Conservation (phyloP, 768 basidiomycete species). For the Lenzites betulinus region DNA sequence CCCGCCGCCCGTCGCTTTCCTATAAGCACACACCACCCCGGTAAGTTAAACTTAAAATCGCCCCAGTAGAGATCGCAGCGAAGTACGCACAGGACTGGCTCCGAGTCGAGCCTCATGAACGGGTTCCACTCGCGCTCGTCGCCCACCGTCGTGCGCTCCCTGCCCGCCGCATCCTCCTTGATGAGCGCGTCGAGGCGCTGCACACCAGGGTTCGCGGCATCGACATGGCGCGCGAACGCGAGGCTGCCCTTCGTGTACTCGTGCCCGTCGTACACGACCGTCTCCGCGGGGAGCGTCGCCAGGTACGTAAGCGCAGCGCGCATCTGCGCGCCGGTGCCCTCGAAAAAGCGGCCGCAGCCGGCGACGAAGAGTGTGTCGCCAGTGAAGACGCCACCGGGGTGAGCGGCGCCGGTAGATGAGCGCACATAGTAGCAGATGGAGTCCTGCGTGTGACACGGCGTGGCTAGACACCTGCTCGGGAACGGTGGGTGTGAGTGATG, state of each 20-base stretch:
- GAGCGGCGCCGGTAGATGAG: slow-evolving; percentile 39
- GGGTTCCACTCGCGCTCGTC: slow-evolving; percentile 97
- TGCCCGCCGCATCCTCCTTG: slow-evolving; percentile 60
- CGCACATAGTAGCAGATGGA: slow-evolving; percentile 90
- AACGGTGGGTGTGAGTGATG: slow-evolving; percentile 7
- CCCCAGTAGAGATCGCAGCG: too few species aligned
- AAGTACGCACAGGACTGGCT: slow-evolving; percentile 60
- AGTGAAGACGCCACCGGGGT: slow-evolving; percentile 84
- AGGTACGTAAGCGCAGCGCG: slow-evolving; percentile 70
- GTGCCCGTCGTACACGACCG: slow-evolving; percentile 86
- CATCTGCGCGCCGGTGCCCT: slow-evolving; percentile 83
- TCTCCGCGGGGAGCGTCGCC: slow-evolving; percentile 73
- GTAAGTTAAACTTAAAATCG: too few species aligned
- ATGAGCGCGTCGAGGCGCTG: slow-evolving; percentile 59
- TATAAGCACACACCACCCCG: too few species aligned
- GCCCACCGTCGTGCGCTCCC: slow-evolving; percentile 84
- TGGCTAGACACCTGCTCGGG: slow-evolving; percentile 74
- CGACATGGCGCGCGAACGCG: slow-evolving; percentile 67
- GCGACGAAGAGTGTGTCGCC: slow-evolving; percentile 91
- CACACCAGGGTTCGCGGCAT: slow-evolving; percentile 65
- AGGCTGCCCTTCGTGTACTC: slow-evolving; percentile 83
- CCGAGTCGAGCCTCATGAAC: slow-evolving; percentile 79
- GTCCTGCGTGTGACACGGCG: slow-evolving; percentile 95
- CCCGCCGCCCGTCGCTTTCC: slow-evolving; percentile 47
- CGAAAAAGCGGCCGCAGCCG: slow-evolving; percentile 95